These are phyloP conservation scores for Talaromyces sp. DNA, from an alignment of 2,329 filamentous ascomycete genomes.

Conservation along the genomic window DNA sequence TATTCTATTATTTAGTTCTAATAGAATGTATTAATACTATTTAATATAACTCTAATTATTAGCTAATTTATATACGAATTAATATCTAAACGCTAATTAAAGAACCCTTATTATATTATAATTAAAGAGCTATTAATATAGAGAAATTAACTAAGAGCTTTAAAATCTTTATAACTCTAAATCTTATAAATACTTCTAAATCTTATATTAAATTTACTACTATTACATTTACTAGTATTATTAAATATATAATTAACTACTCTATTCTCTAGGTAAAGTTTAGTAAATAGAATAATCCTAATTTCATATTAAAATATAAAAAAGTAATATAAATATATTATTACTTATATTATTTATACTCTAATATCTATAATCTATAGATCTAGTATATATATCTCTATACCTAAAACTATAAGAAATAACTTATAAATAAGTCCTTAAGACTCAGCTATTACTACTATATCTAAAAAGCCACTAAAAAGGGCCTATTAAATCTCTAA, in stretches of 20 bases:
- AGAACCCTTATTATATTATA: not conserved
- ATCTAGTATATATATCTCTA: slow-evolving; percentile 1
- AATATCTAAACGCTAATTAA: slow-evolving; percentile 20
- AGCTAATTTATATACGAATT: slow-evolving; percentile 22
- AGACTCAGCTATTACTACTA: slow-evolving; percentile 21
- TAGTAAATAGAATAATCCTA: not conserved
- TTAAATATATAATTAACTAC: not conserved
- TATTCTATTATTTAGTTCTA: not conserved
- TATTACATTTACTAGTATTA: not conserved
- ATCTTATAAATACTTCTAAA: not conserved
- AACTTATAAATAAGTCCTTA: slow-evolving; percentile 17
- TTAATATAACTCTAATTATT: slow-evolving; percentile 13
- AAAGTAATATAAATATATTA: not conserved
- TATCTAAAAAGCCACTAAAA: slow-evolving; percentile 24
- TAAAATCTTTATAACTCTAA: not conserved
- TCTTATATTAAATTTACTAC: not conserved
- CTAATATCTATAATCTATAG: not conserved
- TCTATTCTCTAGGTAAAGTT: not conserved
- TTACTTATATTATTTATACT: not conserved
- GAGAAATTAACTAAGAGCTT: not conserved
- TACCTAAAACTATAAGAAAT: slow-evolving; percentile 19
- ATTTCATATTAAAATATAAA: not conserved
- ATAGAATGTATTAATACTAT: not conserved
- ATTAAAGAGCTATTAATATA: not conserved
- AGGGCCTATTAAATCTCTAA: slow-evolving; percentile 22